A percentile compares a stretch with the other conserved stretches of the same genome.
These are phyloP conservation scores for Neofusicoccum kwambonambiense DNA, from an alignment of 2,329 filamentous ascomycete species.

Conservation along the genomic window DNA sequence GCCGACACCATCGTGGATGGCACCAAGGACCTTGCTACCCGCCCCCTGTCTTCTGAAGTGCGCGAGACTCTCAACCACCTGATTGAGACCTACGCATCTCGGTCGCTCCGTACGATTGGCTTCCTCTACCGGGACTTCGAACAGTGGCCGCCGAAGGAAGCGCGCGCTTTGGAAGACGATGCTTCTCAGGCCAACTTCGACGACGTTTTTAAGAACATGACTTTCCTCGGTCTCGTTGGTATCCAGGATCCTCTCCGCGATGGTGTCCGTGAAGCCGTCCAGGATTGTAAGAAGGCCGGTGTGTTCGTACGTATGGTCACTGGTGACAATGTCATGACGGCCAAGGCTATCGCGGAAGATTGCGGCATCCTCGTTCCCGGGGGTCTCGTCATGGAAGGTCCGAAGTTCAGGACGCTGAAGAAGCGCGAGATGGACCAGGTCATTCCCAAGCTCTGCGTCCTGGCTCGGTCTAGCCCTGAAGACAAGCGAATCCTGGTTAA, in stretches of 20 bases:
- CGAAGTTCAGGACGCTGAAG: conserved; percentile 44
- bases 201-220: conserved; percentile 66
- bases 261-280: conserved; percentile 63
- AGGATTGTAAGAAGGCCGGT: conserved; percentile 44
- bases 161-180: conserved; percentile 60
- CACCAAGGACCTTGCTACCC: conserved; percentile 55
- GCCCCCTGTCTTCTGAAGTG: conserved; percentile 56
- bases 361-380: conserved; percentile 44
- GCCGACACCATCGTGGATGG: conserved; percentile 59
- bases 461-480: conserved; percentile 68
- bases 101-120: conserved; percentile 81
- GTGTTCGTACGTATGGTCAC: conserved; percentile 52
- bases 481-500: conserved; percentile 67
- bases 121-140: conserved; percentile 82
- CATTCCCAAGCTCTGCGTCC: conserved; percentile 64
- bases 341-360: conserved; percentile 47
- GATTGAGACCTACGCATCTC: conserved; percentile 74
- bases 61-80: conserved; percentile 60
- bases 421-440: conserved; percentile 63
- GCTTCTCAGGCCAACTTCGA: conserved; percentile 63
- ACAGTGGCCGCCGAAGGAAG: conserved; percentile 71
- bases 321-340: conserved; percentile 48
- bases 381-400: conserved; percentile 43
- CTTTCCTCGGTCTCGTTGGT: conserved; percentile 75
- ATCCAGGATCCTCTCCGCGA: conserved; percentile 83